Evolutionary conservation across 192 early-diverging fungal genomes (phyloP), one percentile per base, ranked within the genome.

Genomic region (Geranomyces michiganensis): DNA sequence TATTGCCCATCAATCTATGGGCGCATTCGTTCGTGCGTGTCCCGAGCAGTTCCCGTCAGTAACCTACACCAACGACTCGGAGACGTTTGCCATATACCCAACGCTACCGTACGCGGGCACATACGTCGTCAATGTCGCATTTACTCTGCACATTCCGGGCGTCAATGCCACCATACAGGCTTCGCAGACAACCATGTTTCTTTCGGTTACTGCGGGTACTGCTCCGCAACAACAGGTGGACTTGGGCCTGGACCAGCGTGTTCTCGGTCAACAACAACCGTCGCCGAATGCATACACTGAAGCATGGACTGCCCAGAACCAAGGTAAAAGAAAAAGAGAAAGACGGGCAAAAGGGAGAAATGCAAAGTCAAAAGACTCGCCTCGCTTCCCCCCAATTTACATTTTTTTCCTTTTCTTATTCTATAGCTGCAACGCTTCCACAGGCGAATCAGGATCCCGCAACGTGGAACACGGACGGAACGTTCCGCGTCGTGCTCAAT

Each of bases 1-100:
- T 14, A 64, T 72, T 24, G 70, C 51, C 30, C 70, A 72, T 27
- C 70, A 72, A 27, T 53, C 61, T 17, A 62, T 72, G 26, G 56
- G 44, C 27, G 29, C 62, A 15, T 53, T 72, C 32, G 26, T 64
- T 13, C 60, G 62, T 12, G 55, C 43, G 21, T 64, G 70, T 51
- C 70, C 70, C 6, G 70, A 72, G 48, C 44, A 72, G 0, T 72
- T 62, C 21, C 17, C 17, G 8, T 13, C 32, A 13, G 46, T 29
- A 29, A 24, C 12, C 6, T 41, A 51, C 46, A 30, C 36, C 12
- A 45, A 72, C 27, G 59, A 62, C 32, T 43, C n/a, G 15, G 49
- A 62, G 2, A 31, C 30, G 10, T 64, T 72, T 30, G 31, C 41
- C 19, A 32, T 72, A 8, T 64, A 64, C 44, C 61, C 62, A 9